Evolutionary conservation across 2,329 filamentous ascomycete genomes (phyloP).

Genomic region (Sporothrix globosa): DNA sequence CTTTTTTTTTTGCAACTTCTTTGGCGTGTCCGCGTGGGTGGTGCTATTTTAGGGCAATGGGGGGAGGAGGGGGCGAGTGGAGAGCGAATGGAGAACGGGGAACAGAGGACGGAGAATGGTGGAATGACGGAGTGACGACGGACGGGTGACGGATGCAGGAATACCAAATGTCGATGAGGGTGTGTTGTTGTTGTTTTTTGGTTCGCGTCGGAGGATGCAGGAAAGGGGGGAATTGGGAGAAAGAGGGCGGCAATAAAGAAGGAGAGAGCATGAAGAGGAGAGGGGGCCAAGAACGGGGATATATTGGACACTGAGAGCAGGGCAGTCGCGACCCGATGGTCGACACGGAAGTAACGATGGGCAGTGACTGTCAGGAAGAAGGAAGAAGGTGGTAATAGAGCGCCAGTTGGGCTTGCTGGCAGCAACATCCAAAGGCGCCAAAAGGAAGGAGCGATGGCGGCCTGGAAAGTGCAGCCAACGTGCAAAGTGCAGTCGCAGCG

Average conservation of each 20-base stretch:
- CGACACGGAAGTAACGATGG: constrained; percentile 12
- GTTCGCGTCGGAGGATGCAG: constrained; percentile 1
- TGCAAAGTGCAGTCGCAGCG: constrained; percentile 22
- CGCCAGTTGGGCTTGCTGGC: background rate
- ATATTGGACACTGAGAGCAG: constrained; percentile 9
- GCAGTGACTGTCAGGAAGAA: constrained; percentile 4
- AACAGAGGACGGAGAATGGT: background rate
- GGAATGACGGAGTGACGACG: constrained; percentile 2
- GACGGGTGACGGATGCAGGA: constrained; percentile 19
- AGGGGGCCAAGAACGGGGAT: background rate
- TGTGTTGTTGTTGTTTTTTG: constrained; percentile 6
- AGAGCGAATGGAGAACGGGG: constrained; percentile 20
- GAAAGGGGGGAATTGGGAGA: background rate
- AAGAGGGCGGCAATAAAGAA: constrained; percentile 1
- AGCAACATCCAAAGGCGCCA: background rate
- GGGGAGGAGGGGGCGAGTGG: background rate
- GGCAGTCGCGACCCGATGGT: constrained; percentile 12
- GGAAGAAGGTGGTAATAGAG: background rate
- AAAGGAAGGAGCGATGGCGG: constrained; percentile 2
- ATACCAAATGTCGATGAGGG: constrained; percentile 7
- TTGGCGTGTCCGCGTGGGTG: constrained; percentile 21
- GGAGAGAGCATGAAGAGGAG: background rate
- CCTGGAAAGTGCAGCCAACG: background rate
- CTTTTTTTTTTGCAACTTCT: no score
- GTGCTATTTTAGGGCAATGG: constrained; percentile 13